These are phyloP conservation scores for Fagopyrum tataricum DNA, from an alignment of 148 eudicot species.

Conservation along the genomic window DNA sequence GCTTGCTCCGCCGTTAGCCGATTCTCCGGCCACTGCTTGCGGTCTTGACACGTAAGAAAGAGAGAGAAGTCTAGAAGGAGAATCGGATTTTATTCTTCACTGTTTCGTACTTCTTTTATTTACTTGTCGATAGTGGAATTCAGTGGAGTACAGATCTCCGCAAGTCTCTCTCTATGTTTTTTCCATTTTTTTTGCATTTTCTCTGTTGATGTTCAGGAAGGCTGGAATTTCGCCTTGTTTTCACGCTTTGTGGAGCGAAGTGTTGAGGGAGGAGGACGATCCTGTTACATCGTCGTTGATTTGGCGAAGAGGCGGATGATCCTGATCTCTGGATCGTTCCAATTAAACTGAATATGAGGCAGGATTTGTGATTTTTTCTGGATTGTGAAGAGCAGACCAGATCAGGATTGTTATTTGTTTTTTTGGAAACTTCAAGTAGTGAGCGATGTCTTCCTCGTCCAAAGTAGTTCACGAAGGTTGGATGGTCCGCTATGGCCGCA, in stretches of 20 bases:
- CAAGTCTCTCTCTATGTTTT: constrained; percentile 1
- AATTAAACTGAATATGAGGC: constrained; percentile 1
- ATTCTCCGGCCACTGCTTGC: neutral
- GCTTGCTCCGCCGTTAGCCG: neutral
- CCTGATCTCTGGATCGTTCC: constrained; percentile 10
- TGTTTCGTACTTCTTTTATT: neutral
- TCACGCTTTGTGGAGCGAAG: constrained; percentile 1
- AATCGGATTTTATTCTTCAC: constrained; percentile 6
- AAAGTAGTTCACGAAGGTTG: constrained; percentile 96
- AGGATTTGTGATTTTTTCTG: constrained; percentile 9
- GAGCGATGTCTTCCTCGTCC: constrained; percentile 23
- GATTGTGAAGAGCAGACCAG: neutral
- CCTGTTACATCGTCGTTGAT: neutral
- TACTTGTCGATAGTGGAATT: constrained; percentile 7
- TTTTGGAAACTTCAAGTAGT: neutral
- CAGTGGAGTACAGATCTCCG: constrained; percentile 11
- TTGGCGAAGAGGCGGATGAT: constrained; percentile 5
- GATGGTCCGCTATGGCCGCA: constrained; percentile 97
- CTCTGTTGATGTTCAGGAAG: constrained; percentile 8
- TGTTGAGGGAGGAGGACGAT: neutral
- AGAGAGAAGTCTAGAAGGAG: constrained; percentile 1
- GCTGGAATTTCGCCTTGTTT: constrained; percentile 7
- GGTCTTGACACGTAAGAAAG: neutral
- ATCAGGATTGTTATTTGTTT: constrained; percentile 1
- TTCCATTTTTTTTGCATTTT: neutral